phyloP scores from a whole-genome alignment of 495 filamentous ascomycete genomes.

The Mytilinidion resinicola region DNA sequence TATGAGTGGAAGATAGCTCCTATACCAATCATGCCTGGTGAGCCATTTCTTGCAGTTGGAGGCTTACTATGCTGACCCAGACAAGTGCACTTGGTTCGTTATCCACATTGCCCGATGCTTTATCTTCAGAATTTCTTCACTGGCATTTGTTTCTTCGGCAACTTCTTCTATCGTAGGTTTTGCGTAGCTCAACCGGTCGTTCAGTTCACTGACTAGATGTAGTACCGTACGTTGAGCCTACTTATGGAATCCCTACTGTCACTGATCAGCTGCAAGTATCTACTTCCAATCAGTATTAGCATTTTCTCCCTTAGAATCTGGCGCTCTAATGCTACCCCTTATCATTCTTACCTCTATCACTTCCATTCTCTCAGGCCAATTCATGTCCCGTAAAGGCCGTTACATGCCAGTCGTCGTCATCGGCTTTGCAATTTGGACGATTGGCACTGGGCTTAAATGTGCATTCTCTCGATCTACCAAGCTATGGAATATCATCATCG shows the following conservation, averaged over 20 bases:
- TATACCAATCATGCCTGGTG: slow-evolving; percentile 52
- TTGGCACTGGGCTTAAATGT: slow-evolving; percentile 51
- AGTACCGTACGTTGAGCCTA: too few species aligned
- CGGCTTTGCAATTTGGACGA: slow-evolving; percentile 49
- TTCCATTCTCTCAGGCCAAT: slow-evolving; percentile 50
- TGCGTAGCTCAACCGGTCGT: too few species aligned
- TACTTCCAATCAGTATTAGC: slow-evolving; percentile 43
- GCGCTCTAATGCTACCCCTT: slow-evolving; percentile 48
- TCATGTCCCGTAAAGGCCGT: slow-evolving; percentile 49
- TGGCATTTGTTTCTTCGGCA: slow-evolving; percentile 53
- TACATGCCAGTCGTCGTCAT: slow-evolving; percentile 54
- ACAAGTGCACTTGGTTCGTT: slow-evolving; percentile 50
- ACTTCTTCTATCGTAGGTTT: slow-evolving; percentile 39
- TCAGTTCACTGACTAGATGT: too few species aligned
- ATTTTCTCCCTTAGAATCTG: slow-evolving; percentile 35
- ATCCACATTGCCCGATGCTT: slow-evolving; percentile 45
- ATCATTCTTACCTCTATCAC: slow-evolving; percentile 47
- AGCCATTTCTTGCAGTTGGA: too few species aligned
- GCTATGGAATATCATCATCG: slow-evolving; percentile 46
- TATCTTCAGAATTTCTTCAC: slow-evolving; percentile 56
- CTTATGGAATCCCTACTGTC: too few species aligned
- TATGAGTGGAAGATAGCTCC: slow-evolving; percentile 53
- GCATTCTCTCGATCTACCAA: slow-evolving; percentile 44
- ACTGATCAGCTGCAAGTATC: slow-evolving; percentile 30
- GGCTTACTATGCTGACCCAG: too few species aligned